A percentile compares a stretch with the other conserved stretches of the same genome.
These are phyloP conservation scores for Botryotinia narcissicola DNA, from an alignment of 2,329 filamentous ascomycete genomes.

Conservation along the genomic window DNA sequence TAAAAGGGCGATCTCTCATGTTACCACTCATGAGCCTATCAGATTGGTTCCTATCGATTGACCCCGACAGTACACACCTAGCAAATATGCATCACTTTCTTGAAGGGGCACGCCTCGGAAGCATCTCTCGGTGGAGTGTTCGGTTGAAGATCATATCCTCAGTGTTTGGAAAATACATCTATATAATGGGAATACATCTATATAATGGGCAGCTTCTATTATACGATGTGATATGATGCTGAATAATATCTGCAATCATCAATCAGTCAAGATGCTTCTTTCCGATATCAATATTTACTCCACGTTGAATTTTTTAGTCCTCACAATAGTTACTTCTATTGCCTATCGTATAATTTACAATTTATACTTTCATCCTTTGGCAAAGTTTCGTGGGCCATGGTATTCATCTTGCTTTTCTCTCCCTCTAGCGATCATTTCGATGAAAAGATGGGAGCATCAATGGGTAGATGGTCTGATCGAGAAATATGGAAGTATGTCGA, in stretches of 20 bases:
- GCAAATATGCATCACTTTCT: not conserved
- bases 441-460: not conserved
- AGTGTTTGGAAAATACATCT: not conserved
- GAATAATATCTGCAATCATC: not conserved
- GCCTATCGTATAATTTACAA: conserved; percentile 22
- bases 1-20: not conserved
- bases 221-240: not conserved
- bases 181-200: not conserved
- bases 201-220: not conserved
- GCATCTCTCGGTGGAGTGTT: not conserved
- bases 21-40: not conserved
- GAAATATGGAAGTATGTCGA: conserved; percentile 8
- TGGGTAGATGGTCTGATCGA: not conserved
- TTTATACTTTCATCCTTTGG: conserved; percentile 23
- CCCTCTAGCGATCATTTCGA: conserved; percentile 1
- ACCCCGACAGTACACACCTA: not conserved
- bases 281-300: not conserved
- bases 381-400: conserved; percentile 22
- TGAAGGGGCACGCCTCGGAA: not conserved
- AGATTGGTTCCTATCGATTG: not conserved
- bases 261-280: not conserved
- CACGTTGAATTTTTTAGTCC: not conserved
- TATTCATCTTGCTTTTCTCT: conserved; percentile 12
- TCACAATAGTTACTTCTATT: not conserved
- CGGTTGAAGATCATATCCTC: not conserved